phyloP scores from a whole-genome alignment of 2,329 filamentous ascomycete genomes.

The Clathrospora elynae region DNA sequence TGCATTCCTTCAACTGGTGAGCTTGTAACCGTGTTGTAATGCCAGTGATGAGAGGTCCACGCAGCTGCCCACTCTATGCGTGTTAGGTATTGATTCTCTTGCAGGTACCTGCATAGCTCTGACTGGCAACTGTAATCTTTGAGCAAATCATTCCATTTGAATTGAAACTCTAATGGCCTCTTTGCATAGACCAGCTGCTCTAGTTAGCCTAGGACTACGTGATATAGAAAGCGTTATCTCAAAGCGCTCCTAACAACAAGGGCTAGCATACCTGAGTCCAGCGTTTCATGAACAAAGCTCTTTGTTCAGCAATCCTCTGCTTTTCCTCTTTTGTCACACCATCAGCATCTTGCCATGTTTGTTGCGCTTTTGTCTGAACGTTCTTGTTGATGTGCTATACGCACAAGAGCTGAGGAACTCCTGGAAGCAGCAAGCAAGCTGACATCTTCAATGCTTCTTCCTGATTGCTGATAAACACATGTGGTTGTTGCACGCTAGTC shows the following conservation, averaged over 20 bases:
- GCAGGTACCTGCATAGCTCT: constrained; percentile 14
- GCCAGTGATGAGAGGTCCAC: constrained; percentile 13
- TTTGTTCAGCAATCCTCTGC: constrained; percentile 12
- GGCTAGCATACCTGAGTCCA: constrained; percentile 18
- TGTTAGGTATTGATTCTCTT: constrained; percentile 12
- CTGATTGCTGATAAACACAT: constrained; percentile 18
- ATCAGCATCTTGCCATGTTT: constrained; percentile 15
- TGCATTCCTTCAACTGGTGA: constrained; percentile 18
- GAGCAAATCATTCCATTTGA: constrained; percentile 14
- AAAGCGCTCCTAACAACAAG: no score
- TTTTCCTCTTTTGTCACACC: constrained; percentile 16
- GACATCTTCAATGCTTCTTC: constrained; percentile 18
- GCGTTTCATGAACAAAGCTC: constrained; percentile 15
- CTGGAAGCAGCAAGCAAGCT: constrained; percentile 10
- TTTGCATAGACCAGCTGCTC: constrained; percentile 20
- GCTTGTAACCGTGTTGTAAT: constrained; percentile 17
- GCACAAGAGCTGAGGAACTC: constrained; percentile 16
- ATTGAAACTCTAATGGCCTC: constrained; percentile 13
- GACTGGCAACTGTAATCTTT: constrained; percentile 14
- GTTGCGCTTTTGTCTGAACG: constrained; percentile 19
- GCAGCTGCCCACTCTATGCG: constrained; percentile 15
- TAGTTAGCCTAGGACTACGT: constrained; percentile 9
- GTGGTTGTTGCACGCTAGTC: constrained; percentile 14
- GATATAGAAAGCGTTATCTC: no score
- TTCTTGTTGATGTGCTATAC: constrained; percentile 22